Evolutionary conservation across 2,329 filamentous ascomycete species (phyloP), one percentile per base, ranked within the genome.

Genomic region (Diaporthe ilicicola): DNA sequence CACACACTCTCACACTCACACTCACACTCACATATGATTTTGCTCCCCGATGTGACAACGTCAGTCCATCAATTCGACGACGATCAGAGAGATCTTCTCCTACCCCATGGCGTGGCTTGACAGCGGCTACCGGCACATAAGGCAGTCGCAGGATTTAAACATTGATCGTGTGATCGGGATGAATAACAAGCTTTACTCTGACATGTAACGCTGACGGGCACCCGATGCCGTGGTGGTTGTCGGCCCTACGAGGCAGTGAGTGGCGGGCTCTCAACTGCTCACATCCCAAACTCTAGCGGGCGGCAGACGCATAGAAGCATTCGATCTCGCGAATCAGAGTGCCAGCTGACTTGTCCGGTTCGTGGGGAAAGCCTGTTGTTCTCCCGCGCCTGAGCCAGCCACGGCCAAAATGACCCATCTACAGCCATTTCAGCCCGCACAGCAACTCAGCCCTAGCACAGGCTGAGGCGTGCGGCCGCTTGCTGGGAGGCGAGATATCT

Each of bases 401-500:
- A 64, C 44, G 59, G 44, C 42, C 59, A 24, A 48, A 7, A 44
- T 19, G 46, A 27, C 24, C 19, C 19, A 64, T 42, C 59, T 37
- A 34, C n/a, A 34, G 44, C 44, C 44, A 22, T 13, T 12, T 64
- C 59, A 64, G 59, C 59, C 44, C 59, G n/a, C 59, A 32, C 59
- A 13, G 34, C n/a, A 64, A 4, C 44, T 64, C 59, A 64, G 59
- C 59, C 59, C 59, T 64, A 64, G 59, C n/a, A 34, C 37, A 64
- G 59, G 59, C 59, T 64, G 59, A 64, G 44, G 44, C 44, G 13
- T 64, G 59, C 59, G 59, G 59, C 59, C 59, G 59, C 59, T 48
- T 19, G 44, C 22, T 24, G 59, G 29, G 42, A 42, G 46, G 56
- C 9, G 51, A 37, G 29, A 37, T 13, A 9, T 64, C 19, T 29